Evolutionary conservation across 1,139 yeast genomes (phyloP).

Genomic region (Entelexis sorbosivorans): DNA sequence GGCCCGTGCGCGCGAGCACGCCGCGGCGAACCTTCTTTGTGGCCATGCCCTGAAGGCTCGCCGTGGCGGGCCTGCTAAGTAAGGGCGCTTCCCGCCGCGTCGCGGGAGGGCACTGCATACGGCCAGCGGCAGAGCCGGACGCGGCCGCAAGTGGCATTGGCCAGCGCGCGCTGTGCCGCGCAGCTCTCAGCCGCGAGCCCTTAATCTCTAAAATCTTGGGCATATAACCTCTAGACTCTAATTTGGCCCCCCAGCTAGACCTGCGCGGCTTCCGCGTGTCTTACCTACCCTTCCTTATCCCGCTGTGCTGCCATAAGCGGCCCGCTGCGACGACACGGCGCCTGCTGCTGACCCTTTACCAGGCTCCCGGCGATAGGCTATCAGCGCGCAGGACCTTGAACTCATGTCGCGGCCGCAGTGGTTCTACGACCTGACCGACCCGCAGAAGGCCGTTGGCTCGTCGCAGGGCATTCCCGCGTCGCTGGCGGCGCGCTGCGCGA

Average conservation of each 20-base stretch:
- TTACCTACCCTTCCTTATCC: no score
- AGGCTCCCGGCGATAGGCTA: no score
- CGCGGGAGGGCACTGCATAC: neutral
- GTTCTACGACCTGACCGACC: constrained; percentile 26
- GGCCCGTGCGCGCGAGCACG: constrained; percentile 5
- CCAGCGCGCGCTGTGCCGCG: no score
- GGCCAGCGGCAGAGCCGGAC: neutral
- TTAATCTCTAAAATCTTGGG: no score
- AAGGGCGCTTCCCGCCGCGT: no score
- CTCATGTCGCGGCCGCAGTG: constrained; percentile 23
- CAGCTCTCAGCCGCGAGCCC: no score
- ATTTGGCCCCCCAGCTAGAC: no score
- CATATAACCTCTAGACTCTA: no score
- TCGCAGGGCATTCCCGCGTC: constrained; percentile 11
- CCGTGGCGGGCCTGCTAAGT: no score
- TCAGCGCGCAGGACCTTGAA: neutral
- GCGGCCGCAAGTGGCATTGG: no score
- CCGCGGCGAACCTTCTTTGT: constrained; percentile 13
- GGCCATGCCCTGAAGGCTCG: constrained; percentile 5
- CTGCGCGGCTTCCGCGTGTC: no score
- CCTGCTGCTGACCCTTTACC: no score
- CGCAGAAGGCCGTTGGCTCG: constrained; percentile 23
- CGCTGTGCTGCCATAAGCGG: neutral
- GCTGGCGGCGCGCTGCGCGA: constrained; percentile 18
- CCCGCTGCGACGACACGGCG: neutral